Base-by-base conservation (phyloP, 2,329 filamentous ascomycete genomes). In the Dothideomycetes sp. region DNA sequence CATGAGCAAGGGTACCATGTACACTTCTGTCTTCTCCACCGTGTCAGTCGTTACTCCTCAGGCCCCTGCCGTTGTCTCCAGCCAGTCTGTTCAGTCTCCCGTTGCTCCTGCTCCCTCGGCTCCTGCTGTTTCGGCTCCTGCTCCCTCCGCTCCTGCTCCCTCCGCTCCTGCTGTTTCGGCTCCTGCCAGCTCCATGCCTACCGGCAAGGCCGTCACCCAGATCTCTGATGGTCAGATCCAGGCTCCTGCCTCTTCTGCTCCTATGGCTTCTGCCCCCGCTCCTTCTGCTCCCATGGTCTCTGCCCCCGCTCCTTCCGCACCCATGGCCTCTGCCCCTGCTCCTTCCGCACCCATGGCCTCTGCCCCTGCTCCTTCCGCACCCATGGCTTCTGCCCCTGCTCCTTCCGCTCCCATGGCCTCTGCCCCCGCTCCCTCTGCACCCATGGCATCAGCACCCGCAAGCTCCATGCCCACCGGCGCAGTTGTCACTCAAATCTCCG, bases 1-100 rank as follows among this genome's bases (percentile, higher is more conserved):
- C 24, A 64, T 60, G 8, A 56, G 51, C 2, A 50, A 55, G 6
- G 63, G 64, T 13, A 57, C 41, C 4, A 65, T 63, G 6, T 59
- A 63, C 37, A 59, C 61, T 2, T 57, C 58, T 4, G 64, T 61
- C 5, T 70, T 65, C 47, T 65, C 61, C 11, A 67, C 68, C 1
- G 67, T 65, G 33, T 67, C 62, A 40, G 51, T 43, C 18, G 19
- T 47, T 33, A 58, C 52, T 1, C 51, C 51, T 22, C 18, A 10
- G 6, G 22, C 20, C 13, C 8, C 10, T 25, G n/a, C 7, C 18
- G 19, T 16, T 22, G 9, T 17, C 11, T 5, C n/a, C 9, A 9
- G 16, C 9, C 5, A 6, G 6, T 20, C 18, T 16, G 15, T 33
- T 16, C 5, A 6, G 6, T 20, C 18, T 16, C 17, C 31, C 9